Conservation (phyloP, 1,284 basidiomycete species). For the Mycena sp. region DNA sequence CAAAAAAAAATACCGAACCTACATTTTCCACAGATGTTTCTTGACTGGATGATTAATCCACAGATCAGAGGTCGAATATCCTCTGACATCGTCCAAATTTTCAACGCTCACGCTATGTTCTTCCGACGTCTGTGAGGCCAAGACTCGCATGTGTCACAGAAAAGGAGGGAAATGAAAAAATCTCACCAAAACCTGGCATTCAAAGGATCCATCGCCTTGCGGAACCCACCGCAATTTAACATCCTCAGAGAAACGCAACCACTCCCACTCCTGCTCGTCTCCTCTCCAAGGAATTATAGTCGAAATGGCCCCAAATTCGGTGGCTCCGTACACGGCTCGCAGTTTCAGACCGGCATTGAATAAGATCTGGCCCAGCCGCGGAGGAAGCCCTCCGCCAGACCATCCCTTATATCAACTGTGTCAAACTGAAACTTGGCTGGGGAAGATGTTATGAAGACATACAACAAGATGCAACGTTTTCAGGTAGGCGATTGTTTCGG, state of each 20-base stretch:
- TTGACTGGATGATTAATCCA: slow-evolving; percentile 45
- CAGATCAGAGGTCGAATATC: slow-evolving; percentile 48
- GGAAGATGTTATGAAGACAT: not conserved
- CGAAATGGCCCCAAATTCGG: slow-evolving; percentile 33
- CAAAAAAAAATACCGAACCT: not conserved
- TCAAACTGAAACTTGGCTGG: not conserved
- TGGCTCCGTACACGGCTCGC: slow-evolving; percentile 30
- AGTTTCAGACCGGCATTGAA: slow-evolving; percentile 31
- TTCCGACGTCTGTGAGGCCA: no score
- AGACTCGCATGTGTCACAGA: no score
- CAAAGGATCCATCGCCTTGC: slow-evolving; percentile 26
- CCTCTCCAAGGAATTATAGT: not conserved
- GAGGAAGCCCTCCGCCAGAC: slow-evolving; percentile 31
- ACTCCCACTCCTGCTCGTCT: slow-evolving; percentile 33
- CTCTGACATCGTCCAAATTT: slow-evolving; percentile 38
- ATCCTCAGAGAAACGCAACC: slow-evolving; percentile 41
- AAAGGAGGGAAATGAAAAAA: not conserved
- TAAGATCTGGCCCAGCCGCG: slow-evolving; percentile 28
- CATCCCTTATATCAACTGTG: slow-evolving; percentile 28
- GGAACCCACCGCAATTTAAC: no score
- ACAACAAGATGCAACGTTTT: slow-evolving; percentile 23
- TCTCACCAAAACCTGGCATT: slow-evolving; percentile 19
- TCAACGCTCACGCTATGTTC: slow-evolving; percentile 38
- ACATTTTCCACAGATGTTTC: slow-evolving; percentile 40
- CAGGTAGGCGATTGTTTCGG: slow-evolving; percentile 16